Evolutionary conservation across 495 filamentous ascomycete genomes (phyloP), one percentile per base, ranked within the genome.

Genomic region (Aspergillus affinis): DNA sequence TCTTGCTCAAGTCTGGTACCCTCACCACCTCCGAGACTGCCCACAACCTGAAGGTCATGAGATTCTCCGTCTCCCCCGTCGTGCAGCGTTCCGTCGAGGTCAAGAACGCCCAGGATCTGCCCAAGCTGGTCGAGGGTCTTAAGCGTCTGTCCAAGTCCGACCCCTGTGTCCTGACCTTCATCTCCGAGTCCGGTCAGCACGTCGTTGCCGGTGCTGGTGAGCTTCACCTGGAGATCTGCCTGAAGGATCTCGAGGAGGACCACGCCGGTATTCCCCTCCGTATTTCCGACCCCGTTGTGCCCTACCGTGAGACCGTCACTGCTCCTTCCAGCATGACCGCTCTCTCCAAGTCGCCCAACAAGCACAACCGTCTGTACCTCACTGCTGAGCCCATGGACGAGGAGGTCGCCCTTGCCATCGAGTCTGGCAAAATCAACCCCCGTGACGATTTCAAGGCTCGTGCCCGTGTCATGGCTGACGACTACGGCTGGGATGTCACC

Each of bases 31-130:
- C 86, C 71, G 94, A 99, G 62, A 93, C 93, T 61, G 94, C 94
- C 69, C 94, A 99, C 89, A 99, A 99, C 86, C 80, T 99, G 66
- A 99, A 98, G 88, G 94, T 99, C 80, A 99, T 99, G 94, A 97
- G 96, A 83, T 99, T 99, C 90, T 99, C 94, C 70, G 94, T 99
- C 73, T 98, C 94, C 46, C 94, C 94, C 73, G 94, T 99, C 79
- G 95, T 99, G 66, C 94, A 87, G 80, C 93, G 94, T 65, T 96
- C 95, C 76, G 94, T 99, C 67, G 92, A 98, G 81, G 94, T 97
- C 82, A 98, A 97, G 90, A 99, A 99, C 80, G 95, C 95, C 78
- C 90, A 93, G 78, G 94, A 99, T 86, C 86, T 99, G 61, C 94
- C 94, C 78, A 99, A 99, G 89, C 87, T 99, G 46, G 94, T 99